These are phyloP conservation scores for Cucurbita pepo DNA, from an alignment of 306 rosid genomes.

Conservation along the genomic window DNA sequence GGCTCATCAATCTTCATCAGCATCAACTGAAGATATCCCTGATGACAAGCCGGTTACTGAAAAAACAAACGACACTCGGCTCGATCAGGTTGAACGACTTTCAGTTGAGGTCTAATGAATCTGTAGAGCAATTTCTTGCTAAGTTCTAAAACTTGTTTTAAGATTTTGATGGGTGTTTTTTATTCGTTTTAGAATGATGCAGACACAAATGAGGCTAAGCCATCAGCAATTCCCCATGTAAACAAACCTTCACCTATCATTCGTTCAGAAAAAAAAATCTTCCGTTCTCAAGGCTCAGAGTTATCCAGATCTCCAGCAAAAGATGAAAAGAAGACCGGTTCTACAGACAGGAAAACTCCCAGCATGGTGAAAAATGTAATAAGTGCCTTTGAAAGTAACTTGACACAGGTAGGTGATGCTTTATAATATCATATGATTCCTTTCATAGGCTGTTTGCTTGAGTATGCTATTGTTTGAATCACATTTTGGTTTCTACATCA, in stretches of 20 bases:
- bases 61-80: slow-evolving; percentile 9
- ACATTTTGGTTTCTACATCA: slow-evolving; percentile 17
- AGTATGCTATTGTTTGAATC: not conserved
- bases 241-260: slow-evolving; percentile 12
- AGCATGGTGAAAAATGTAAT: slow-evolving; percentile 56
- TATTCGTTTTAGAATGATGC: slow-evolving; percentile 58
- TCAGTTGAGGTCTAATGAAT: slow-evolving; percentile 30
- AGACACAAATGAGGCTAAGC: slow-evolving; percentile 30
- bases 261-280: slow-evolving; percentile 11
- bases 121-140: slow-evolving; percentile 2
- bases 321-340: slow-evolving; percentile 7
- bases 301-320: slow-evolving; percentile 10
- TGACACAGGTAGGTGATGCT: slow-evolving; percentile 42
- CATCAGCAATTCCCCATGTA: slow-evolving; percentile 15
- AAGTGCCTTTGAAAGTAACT: slow-evolving; percentile 54
- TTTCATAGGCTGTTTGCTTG: not conserved
- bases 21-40: slow-evolving; percentile 7
- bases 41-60: slow-evolving; percentile 11
- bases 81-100: slow-evolving; percentile 13
- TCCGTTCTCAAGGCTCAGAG: slow-evolving; percentile 15
- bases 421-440: slow-evolving; percentile 2
- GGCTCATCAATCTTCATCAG: not conserved
- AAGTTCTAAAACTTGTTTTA: slow-evolving; percentile 13
- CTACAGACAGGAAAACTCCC: slow-evolving; percentile 21
- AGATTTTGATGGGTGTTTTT: slow-evolving; percentile 42